Evolutionary conservation across 768 basidiomycete species (phyloP).

Genomic region (Mycena kentingensis): DNA sequence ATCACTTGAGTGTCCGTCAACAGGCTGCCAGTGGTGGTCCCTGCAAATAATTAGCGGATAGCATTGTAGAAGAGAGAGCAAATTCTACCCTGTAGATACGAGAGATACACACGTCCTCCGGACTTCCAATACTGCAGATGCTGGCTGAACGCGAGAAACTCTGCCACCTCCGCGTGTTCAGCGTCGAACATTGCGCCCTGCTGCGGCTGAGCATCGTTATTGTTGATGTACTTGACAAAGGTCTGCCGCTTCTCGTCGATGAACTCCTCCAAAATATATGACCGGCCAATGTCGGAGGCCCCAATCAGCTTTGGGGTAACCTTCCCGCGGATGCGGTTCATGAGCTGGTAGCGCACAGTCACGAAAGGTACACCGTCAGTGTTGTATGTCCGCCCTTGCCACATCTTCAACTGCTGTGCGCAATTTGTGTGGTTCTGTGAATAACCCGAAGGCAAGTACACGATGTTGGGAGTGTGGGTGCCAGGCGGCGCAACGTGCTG

Average conservation of each 20-base stretch:
- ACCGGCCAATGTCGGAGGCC: neutral
- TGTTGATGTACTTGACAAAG: neutral
- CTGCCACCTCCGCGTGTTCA: neutral
- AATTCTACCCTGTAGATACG: slow-evolving; percentile 21
- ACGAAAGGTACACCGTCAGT: neutral
- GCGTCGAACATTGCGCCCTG: neutral
- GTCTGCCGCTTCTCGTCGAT: neutral
- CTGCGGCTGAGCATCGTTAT: neutral
- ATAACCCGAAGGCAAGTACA: too few relatives aligned
- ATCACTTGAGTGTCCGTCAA: slow-evolving; percentile 2
- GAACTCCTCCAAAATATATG: neutral
- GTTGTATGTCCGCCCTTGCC: too few relatives aligned
- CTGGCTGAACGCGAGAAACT: slow-evolving; percentile 21
- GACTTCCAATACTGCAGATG: slow-evolving; percentile 23
- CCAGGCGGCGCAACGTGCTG: too few relatives aligned
- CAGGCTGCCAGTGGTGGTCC: neutral
- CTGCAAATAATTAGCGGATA: neutral
- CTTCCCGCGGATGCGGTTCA: too few relatives aligned
- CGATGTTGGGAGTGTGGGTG: too few relatives aligned
- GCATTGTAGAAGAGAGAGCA: neutral
- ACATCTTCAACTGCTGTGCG: too few relatives aligned
- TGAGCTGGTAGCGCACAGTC: neutral
- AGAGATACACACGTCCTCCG: slow-evolving; percentile 12
- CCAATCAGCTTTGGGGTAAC: neutral
- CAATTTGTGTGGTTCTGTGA: too few relatives aligned